Percentiles rank a stretch among this genome's conserved stretches.
These are phyloP conservation scores for Terfezia boudieri DNA, from an alignment of 495 filamentous ascomycete species.

Conservation along the genomic window DNA sequence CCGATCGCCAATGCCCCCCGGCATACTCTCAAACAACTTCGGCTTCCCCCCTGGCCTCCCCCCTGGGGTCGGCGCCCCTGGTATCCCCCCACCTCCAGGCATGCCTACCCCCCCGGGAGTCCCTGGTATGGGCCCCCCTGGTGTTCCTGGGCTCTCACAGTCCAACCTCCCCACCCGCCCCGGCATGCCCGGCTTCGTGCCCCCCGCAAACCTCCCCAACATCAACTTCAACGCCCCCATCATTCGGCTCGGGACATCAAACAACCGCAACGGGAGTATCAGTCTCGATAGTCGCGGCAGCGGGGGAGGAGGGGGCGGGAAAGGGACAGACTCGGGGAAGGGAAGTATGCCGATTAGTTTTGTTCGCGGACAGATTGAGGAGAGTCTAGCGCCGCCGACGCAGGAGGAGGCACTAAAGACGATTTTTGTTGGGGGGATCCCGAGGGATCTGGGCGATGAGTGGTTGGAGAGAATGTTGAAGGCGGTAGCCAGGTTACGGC, in stretches of 20 bases:
- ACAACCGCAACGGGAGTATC: conserved; percentile 36
- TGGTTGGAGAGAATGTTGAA: conserved; percentile 62
- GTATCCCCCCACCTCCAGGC: conserved; percentile 82
- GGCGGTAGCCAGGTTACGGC: conserved; percentile 31
- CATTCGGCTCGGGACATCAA: conserved; percentile 54
- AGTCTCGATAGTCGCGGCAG: conserved; percentile 19
- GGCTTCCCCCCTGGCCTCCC: conserved; percentile 21
- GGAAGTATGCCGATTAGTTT: conserved; percentile 17
- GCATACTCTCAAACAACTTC: conserved; percentile 5
- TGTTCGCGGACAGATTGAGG: conserved; percentile 43
- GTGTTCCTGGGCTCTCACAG: conserved; percentile 63
- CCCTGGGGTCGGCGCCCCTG: conserved; percentile 51
- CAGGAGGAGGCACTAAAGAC: conserved; percentile 78
- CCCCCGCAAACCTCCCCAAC: conserved; percentile 79
- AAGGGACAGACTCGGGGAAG: conserved; percentile 26
- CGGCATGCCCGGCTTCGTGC: conserved; percentile 68
- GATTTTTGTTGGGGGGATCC: conserved; percentile 73
- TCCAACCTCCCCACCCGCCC: conserved; percentile 47
- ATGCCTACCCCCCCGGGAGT: conserved; percentile 20
- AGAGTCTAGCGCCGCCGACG: conserved; percentile 49
- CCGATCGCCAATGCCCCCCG: conserved; percentile 17
- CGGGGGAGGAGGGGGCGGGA: conserved; percentile 11
- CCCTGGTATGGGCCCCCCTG: conserved; percentile 29
- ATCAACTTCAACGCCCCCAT: conserved; percentile 97
- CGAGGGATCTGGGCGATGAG: conserved; percentile 53